Conservation (phyloP, 2,329 filamentous ascomycete genomes). For the Neofusicoccum kwambonambiense region DNA sequence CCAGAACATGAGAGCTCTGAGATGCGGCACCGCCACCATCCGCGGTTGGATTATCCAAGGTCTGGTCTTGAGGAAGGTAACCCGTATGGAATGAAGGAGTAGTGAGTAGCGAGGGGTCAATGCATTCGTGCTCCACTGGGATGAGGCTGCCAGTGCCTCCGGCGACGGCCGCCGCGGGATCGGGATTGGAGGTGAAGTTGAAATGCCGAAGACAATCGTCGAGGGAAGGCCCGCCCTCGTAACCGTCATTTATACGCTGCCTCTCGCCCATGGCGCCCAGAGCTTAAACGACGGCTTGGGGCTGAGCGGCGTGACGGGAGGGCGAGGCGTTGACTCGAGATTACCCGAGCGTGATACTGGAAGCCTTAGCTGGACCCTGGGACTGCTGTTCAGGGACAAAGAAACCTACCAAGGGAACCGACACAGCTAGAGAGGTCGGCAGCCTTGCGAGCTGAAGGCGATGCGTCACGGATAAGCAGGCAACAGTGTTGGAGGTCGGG, state of each 20-base stretch:
- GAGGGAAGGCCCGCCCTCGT: too few relatives aligned
- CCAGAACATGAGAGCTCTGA: too few relatives aligned
- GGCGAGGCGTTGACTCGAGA: background rate
- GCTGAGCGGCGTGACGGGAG: background rate
- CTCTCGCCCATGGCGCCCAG: background rate
- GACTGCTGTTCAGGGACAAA: background rate
- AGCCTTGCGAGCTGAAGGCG: background rate
- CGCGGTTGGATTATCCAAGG: too few relatives aligned
- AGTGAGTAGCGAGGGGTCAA: background rate
- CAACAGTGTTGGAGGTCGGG: background rate
- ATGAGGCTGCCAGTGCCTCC: too few relatives aligned
- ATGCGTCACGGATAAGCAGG: background rate
- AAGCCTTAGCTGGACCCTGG: background rate
- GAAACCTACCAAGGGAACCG: background rate
- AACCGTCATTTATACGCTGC: background rate
- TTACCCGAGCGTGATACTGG: background rate
- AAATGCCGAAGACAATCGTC: too few relatives aligned
- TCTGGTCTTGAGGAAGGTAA: too few relatives aligned
- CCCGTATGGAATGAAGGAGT: background rate
- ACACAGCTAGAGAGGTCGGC: too few relatives aligned
- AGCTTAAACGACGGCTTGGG: background rate
- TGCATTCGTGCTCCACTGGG: background rate
- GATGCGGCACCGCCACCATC: too few relatives aligned
- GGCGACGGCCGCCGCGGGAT: too few relatives aligned
- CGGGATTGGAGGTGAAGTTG: too few relatives aligned